A percentile compares a stretch with the other conserved stretches of the same genome.
phyloP scores from a whole-genome alignment of 352 stramenopile genomes.

The Globisporangium canariense region DNA sequence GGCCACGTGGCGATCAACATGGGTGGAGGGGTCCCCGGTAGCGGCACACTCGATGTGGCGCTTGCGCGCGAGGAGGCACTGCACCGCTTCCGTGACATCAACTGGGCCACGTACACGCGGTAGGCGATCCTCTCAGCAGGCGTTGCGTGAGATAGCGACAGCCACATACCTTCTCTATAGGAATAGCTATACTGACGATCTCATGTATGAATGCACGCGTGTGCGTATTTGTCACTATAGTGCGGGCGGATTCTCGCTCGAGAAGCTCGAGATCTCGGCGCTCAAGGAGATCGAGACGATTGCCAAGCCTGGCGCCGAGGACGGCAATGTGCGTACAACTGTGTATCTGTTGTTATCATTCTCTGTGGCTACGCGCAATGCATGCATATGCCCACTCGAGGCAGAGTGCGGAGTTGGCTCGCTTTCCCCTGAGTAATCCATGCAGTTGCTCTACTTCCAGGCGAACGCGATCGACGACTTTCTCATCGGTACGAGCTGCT shows the following conservation, averaged over 20 bases:
- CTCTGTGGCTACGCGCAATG: too few species aligned
- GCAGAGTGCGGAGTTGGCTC: background rate
- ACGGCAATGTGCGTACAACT: conserved; percentile 42
- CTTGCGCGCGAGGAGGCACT: conserved; percentile 79
- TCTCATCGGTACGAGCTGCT: conserved; percentile 32
- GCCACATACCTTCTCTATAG: background rate
- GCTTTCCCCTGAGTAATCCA: conserved; percentile 18
- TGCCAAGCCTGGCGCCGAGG: conserved; percentile 62
- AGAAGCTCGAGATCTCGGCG: conserved; percentile 83
- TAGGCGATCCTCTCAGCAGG: conserved; percentile 16
- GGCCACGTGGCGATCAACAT: conserved; percentile 74
- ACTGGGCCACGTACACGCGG: conserved; percentile 88
- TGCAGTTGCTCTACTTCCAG: conserved; percentile 28
- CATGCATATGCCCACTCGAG: background rate
- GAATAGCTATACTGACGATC: background rate
- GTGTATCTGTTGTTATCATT: background rate
- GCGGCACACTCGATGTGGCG: conserved; percentile 61
- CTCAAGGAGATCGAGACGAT: conserved; percentile 81
- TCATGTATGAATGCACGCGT: background rate
- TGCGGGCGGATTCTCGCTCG: conserved; percentile 74
- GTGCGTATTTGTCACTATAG: conserved; percentile 18
- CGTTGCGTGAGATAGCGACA: background rate
- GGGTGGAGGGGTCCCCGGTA: conserved; percentile 20
- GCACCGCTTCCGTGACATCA: conserved; percentile 87
- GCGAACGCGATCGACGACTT: conserved; percentile 73